phyloP scores from a whole-genome alignment of 306 rosid genomes.

The Oemleria cerasiformis region DNA sequence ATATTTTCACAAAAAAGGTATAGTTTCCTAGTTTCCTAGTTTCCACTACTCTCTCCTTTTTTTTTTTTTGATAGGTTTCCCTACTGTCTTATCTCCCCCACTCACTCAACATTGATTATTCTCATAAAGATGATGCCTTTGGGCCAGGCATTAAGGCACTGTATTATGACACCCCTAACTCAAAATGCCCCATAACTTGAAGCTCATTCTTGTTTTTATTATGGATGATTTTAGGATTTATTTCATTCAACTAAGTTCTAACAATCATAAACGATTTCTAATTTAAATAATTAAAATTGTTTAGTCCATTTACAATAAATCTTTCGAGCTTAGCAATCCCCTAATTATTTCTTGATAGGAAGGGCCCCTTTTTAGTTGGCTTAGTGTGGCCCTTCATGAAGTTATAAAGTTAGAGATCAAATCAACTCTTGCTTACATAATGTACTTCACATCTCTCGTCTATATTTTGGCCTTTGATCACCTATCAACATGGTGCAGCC shows the following conservation, averaged over 20 bases:
- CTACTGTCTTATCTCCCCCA: neutral
- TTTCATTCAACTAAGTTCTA: neutral
- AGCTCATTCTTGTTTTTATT: no score
- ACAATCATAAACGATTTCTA: no score
- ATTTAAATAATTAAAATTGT: no score
- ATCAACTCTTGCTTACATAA: neutral
- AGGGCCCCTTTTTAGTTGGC: constrained; percentile 29
- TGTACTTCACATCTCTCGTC: neutral
- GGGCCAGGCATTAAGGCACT: constrained; percentile 1
- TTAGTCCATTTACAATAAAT: no score
- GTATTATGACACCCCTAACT: neutral
- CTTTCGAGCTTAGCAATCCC: no score
- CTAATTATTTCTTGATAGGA: constrained; percentile 12
- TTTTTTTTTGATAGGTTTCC: no score
- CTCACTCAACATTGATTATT: constrained; percentile 13
- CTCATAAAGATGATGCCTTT: neutral
- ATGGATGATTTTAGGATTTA: no score
- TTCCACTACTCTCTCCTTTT: no score
- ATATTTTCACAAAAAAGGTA: neutral
- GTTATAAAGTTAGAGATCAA: neutral
- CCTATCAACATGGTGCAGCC: neutral
- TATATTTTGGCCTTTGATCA: neutral
- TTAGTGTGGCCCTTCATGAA: constrained; percentile 14
- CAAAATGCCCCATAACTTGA: neutral
- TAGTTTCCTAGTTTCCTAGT: no score